phyloP scores from a whole-genome alignment of 805 yeast species.

The Saturnispora bothae region DNA sequence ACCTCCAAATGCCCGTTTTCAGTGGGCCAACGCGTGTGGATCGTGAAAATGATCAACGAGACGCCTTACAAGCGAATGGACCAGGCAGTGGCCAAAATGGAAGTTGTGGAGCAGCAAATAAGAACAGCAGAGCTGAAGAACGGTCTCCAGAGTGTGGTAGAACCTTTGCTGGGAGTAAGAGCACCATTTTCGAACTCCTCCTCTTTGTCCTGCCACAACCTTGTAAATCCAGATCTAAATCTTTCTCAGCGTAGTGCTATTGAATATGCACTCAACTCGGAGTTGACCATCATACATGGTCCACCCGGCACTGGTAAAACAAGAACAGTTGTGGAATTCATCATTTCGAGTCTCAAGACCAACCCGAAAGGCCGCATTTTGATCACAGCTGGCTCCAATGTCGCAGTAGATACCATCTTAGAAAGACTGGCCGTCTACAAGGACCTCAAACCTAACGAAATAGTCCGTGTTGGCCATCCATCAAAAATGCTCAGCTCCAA shows the following conservation, averaged over 20 bases:
- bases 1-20: neutral
- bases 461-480: constrained; percentile 90
- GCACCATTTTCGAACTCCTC: constrained; percentile 16
- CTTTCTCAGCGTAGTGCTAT: constrained; percentile 69
- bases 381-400: constrained; percentile 91
- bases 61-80: constrained; percentile 72
- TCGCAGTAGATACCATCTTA: constrained; percentile 81
- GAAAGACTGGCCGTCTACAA: constrained; percentile 45
- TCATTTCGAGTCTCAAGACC: constrained; percentile 49
- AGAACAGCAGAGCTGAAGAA: too few species aligned
- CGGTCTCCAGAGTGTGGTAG: constrained; percentile 24
- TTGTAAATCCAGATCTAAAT: constrained; percentile 41
- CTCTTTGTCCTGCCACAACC: constrained; percentile 12
- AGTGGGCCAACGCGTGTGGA: constrained; percentile 37
- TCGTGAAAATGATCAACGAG: constrained; percentile 58
- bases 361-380: constrained; percentile 38
- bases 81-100: constrained; percentile 57
- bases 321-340: constrained; percentile 70
- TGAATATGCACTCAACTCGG: constrained; percentile 49
- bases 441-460: constrained; percentile 27
- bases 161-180: constrained; percentile 36
- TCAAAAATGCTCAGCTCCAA: constrained; percentile 50
- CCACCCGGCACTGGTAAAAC: constrained; percentile 87
- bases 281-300: constrained; percentile 54
- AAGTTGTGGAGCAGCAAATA: constrained; percentile 30